phyloP scores from a whole-genome alignment of 371 early-diverging fungal species.

The Mortierella sp. region DNA sequence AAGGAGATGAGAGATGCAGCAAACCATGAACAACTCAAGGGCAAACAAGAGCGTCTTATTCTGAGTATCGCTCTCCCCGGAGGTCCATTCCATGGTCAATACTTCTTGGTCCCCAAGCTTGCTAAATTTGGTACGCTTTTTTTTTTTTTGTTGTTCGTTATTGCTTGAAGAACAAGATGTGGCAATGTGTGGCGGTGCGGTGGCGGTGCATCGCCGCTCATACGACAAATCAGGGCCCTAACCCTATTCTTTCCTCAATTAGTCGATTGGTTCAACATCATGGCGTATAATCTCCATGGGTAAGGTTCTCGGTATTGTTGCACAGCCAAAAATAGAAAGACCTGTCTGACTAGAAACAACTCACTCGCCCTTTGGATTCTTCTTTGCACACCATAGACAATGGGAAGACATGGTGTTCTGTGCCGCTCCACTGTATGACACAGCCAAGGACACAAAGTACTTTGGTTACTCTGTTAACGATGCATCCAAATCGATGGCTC shows the following conservation, averaged over 20 bases:
- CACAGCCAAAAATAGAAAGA: not conserved
- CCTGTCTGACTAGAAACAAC: not conserved
- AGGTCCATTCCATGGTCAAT: constrained; percentile 46
- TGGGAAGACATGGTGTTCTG: constrained; percentile 53
- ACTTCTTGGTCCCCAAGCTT: constrained; percentile 37
- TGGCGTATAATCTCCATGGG: constrained; percentile 54
- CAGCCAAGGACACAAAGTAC: constrained; percentile 39
- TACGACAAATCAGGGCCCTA: not conserved
- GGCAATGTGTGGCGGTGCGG: too few species aligned
- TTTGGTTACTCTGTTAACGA: constrained; percentile 47
- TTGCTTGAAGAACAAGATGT: not conserved
- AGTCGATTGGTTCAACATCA: constrained; percentile 54
- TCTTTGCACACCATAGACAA: constrained; percentile 9
- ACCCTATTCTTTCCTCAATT: not conserved
- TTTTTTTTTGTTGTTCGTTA: not conserved
- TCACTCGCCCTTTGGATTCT: not conserved
- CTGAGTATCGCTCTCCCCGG: constrained; percentile 47
- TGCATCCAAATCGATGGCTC: constrained; percentile 45
- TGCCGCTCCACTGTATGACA: constrained; percentile 44
- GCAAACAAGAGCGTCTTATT: constrained; percentile 29
- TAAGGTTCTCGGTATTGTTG: constrained; percentile 9
- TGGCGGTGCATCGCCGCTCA: too few species aligned
- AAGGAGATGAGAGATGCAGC: constrained; percentile 49
- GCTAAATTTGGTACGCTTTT: constrained; percentile 26
- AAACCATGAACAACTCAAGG: constrained; percentile 20